A percentile compares a stretch with the other conserved stretches of the same genome.
phyloP scores from a whole-genome alignment of 2,329 filamentous ascomycete species.

The Whalleya microplaca region DNA sequence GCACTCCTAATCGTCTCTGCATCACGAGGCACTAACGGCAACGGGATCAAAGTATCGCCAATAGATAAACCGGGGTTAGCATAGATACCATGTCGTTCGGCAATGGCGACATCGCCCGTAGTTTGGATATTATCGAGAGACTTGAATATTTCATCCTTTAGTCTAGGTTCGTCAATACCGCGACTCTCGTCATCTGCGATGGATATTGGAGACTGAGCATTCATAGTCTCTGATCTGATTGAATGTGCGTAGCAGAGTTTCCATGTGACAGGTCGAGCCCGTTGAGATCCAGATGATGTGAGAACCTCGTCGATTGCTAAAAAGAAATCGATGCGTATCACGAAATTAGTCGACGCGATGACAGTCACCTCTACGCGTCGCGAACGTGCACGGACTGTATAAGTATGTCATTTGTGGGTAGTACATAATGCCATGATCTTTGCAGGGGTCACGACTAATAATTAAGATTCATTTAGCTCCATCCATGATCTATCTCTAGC shows the following conservation, averaged over 20 bases:
- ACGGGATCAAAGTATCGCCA: constrained; percentile 25
- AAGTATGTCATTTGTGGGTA: too few relatives aligned
- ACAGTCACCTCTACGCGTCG: too few relatives aligned
- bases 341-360: too few relatives aligned
- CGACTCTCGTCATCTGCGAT: not conserved
- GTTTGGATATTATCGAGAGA: constrained; percentile 24
- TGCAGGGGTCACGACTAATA: too few relatives aligned
- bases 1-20: constrained; percentile 29
- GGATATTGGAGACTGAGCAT: not conserved
- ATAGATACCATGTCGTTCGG: constrained; percentile 10
- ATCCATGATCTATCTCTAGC: too few relatives aligned
- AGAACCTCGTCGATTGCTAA: too few relatives aligned
- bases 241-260: not conserved
- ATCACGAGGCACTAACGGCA: constrained; percentile 33
- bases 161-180: not conserved
- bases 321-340: too few relatives aligned
- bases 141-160: not conserved
- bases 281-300: not conserved
- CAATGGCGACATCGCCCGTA: constrained; percentile 20
- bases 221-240: not conserved
- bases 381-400: too few relatives aligned
- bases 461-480: too few relatives aligned
- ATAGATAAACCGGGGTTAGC: constrained; percentile 35
- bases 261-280: not conserved
- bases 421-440: too few relatives aligned